A percentile compares a stretch with the other conserved stretches of the same genome.
phyloP scores from a whole-genome alignment of 2,329 filamentous ascomycete genomes.

The Didymella exigua region DNA sequence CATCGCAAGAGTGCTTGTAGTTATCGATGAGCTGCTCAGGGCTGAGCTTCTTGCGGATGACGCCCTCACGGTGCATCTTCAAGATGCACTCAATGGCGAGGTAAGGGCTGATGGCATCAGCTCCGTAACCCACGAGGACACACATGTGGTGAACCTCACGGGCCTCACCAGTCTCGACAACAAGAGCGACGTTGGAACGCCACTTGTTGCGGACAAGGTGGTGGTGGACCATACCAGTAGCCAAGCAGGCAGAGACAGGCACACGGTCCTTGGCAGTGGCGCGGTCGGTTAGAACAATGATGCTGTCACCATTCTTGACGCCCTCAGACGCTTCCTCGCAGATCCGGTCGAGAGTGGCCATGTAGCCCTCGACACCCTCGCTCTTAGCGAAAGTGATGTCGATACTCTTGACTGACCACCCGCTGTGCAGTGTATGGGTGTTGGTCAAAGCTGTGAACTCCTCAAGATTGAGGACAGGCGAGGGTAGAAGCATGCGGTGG shows the following conservation, averaged over 20 bases:
- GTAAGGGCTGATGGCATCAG: constrained; percentile 92
- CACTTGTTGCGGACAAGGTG: constrained; percentile 95
- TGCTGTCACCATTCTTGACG: constrained; percentile 80
- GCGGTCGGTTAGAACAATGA: constrained; percentile 88
- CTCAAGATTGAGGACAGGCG: constrained; percentile 84
- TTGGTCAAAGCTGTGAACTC: constrained; percentile 89
- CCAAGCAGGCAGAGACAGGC: constrained; percentile 82
- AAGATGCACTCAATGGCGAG: constrained; percentile 95
- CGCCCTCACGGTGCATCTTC: constrained; percentile 91
- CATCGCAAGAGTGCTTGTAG: constrained; percentile 96
- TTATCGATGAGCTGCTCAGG: constrained; percentile 87
- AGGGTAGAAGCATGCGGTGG: constrained; percentile 81
- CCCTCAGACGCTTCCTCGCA: constrained; percentile 83
- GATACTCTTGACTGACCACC: constrained; percentile 88
- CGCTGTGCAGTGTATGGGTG: constrained; percentile 71
- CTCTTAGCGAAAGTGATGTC: constrained; percentile 92
- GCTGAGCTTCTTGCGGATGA: constrained; percentile 87
- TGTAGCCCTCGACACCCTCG: constrained; percentile 81
- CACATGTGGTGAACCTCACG: constrained; percentile 99
- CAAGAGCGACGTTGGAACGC: constrained; percentile 83
- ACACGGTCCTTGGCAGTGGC: constrained; percentile 82
- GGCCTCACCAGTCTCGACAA: constrained; percentile 92
- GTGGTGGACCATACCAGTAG: constrained; percentile 92
- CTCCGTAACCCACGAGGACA: constrained; percentile 94
- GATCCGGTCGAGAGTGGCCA: constrained; percentile 85